These are phyloP conservation scores for Neckera pumila DNA, from an alignment of 225 moss, liverwort and hornwort genomes.

Conservation along the genomic window DNA sequence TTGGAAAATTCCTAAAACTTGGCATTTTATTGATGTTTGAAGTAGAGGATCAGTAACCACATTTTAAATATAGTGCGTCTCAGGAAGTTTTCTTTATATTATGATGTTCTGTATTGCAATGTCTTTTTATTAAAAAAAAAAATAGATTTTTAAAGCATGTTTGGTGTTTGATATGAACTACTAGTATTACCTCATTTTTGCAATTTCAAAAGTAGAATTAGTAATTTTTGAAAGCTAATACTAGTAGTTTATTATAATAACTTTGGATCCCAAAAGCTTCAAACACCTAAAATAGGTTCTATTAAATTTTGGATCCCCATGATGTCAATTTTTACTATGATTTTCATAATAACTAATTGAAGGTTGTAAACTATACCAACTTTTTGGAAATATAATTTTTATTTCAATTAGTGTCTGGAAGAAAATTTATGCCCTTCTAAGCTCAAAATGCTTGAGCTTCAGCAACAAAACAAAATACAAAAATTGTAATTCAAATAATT, in stretches of 20 bases:
- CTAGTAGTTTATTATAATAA: background rate
- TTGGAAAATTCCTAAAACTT: background rate
- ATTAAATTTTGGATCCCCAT: background rate
- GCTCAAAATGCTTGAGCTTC: rapidly evolving
- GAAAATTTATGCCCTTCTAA: background rate
- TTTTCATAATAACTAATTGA: background rate
- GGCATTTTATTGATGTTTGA: background rate
- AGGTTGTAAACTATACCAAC: background rate
- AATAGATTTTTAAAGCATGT: background rate
- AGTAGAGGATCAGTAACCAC: background rate
- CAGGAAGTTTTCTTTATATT: background rate
- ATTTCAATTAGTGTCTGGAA: background rate
- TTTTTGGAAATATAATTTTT: rapidly evolving
- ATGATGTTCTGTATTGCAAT: background rate
- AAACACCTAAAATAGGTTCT: background rate
- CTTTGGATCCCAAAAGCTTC: background rate
- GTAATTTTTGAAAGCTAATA: background rate
- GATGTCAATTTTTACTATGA: background rate
- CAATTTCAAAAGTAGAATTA: too few species aligned
- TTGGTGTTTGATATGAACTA: background rate
- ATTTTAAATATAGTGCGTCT: background rate
- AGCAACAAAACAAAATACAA: background rate
- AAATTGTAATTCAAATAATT: rapidly evolving
- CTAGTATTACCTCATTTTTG: too few species aligned
- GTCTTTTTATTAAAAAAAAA: background rate